Conservation (phyloP, 495 filamentous ascomycete genomes). For the Pseudomonodictys pantanalensis region DNA sequence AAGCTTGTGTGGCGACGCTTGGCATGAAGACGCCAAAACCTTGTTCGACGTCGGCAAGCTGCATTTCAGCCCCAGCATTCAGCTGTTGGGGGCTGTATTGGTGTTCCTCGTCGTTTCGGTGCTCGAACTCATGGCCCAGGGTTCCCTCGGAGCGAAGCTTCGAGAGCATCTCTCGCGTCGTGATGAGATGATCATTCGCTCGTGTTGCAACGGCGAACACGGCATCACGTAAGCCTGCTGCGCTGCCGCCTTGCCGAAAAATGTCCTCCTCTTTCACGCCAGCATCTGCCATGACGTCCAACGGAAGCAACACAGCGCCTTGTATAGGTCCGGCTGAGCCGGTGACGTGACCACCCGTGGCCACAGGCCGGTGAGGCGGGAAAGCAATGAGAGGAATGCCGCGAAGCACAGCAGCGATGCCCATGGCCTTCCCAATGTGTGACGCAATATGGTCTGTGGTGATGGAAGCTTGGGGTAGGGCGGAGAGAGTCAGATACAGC, state of each 20-base stretch:
- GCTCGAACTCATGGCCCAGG: constrained; percentile 82
- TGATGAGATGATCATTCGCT: constrained; percentile 93
- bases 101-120: constrained; percentile 74
- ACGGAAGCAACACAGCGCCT: constrained; percentile 71
- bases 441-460: constrained; percentile 90
- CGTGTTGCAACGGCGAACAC: constrained; percentile 89
- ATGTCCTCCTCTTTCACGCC: constrained; percentile 85
- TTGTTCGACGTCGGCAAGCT: constrained; percentile 37
- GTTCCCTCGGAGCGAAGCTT: constrained; percentile 68
- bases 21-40: constrained; percentile 75
- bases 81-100: constrained; percentile 47
- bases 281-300: constrained; percentile 83
- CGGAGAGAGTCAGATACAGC: constrained; percentile 82
- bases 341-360: constrained; percentile 45
- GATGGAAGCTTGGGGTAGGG: constrained; percentile 70
- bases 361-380: constrained; percentile 59
- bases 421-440: constrained; percentile 90
- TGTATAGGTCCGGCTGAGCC: constrained; percentile 46
- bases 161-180: constrained; percentile 84
- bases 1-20: constrained; percentile 71
- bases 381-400: constrained; percentile 83
- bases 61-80: constrained; percentile 29
- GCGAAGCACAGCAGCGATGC: constrained; percentile 78
- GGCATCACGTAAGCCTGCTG: constrained; percentile 77
- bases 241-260: constrained; percentile 70